Evolutionary conservation across 2,329 filamentous ascomycete genomes (phyloP), one percentile per base, ranked within the genome.

Genomic region (Penicillium psychrosexuale): DNA sequence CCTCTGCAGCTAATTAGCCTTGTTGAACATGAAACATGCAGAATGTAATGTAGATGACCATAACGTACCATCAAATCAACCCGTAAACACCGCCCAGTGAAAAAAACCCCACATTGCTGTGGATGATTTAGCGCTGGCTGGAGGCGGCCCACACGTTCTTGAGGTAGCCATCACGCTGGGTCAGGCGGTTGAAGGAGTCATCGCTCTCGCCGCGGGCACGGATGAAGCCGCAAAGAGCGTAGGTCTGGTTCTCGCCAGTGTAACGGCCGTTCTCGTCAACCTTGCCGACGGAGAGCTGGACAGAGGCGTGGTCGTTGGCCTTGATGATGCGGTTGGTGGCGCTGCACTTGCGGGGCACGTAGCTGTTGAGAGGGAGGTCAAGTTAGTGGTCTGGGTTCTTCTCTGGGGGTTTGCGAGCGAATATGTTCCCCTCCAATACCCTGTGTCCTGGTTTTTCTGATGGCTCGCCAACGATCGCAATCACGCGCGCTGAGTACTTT

Each of bases 301-400:
- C 94, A 63, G 90, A 96, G 72, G 91, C 93, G 86, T 99, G 94
- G 83, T 99, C 94, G 84, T 97, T 97, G 84, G 94, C 91, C 85
- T 97, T 97, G 88, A 99, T 97, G 85, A 97, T 97, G 82, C 94
- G 91, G 90, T 96, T 95, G 80, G 93, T 96, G 72, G 92, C 92
- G 80, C 86, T 91, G 90, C 93, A 97, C 85, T 97, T 97, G 85
- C 93, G 91, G 78, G 91, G 91, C 84, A 96, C 90, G 87, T 96
- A 96, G 79, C 91, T 95, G 76, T 63, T 65, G 31, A 51, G 44
- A 51, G 45, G 46, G 42, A 55, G 27, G 48, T 51, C 15, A 37
- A 40, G 53, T 59, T 57, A 59, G 53, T 60, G 33, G 34, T 30
- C 27, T 55, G 9, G 2, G 8, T 55, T 53, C 54, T 48, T 38